These are phyloP conservation scores for Trypanosoma avium DNA, from an alignment of 208 protist species.

Conservation along the genomic window DNA sequence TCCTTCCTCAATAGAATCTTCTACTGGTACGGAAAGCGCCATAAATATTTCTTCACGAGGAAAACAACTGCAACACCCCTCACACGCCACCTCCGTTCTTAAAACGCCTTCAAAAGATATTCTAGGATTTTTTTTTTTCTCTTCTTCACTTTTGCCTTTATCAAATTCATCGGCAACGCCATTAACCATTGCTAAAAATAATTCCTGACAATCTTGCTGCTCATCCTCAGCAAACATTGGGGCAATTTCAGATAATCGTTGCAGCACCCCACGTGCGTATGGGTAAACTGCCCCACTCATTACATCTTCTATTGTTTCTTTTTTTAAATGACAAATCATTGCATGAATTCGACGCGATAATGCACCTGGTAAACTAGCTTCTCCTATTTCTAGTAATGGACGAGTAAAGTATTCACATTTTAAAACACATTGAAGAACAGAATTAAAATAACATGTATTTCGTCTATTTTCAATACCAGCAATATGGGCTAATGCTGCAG, in stretches of 20 bases:
- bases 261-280: conserved; percentile 40
- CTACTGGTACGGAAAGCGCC: conserved; percentile 77
- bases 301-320: conserved; percentile 56
- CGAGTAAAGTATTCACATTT: conserved; percentile 62
- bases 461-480: conserved; percentile 86
- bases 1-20: conserved; percentile 55
- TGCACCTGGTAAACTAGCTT: conserved; percentile 34
- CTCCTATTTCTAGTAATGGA: conserved; percentile 30
- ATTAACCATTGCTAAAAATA: conserved; percentile 85
- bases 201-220: conserved; percentile 91
- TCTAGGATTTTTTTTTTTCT: conserved; percentile 42
- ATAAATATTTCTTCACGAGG: conserved; percentile 83
- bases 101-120: conserved; percentile 77
- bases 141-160: conserved; percentile 49
- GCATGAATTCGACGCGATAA: conserved; percentile 43
- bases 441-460: conserved; percentile 97
- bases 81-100: conserved; percentile 62
- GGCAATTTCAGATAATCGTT: conserved; percentile 45
- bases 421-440: conserved; percentile 93
- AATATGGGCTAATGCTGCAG: conserved; percentile 49
- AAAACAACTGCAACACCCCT: conserved; percentile 39
- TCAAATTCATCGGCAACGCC: conserved; percentile 84
- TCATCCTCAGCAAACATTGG: conserved; percentile 70
- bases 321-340: conserved; percentile 48
- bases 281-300: conserved; percentile 44